Evolutionary conservation across 83 land plant genomes (phyloP).

Genomic region (Picea abies): DNA sequence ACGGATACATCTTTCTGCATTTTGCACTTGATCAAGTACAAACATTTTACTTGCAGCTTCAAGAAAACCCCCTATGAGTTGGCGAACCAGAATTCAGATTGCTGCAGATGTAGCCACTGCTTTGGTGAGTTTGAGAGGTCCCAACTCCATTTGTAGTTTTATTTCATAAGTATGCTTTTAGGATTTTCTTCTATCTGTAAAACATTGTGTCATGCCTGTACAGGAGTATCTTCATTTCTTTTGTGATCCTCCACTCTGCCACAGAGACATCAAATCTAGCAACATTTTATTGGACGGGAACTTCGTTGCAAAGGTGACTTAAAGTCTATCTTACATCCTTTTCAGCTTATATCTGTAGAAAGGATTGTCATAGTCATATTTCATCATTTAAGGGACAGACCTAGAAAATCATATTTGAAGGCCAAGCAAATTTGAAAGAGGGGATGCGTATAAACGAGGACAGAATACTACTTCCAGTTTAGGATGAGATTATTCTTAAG

Average conservation of each 20-base stretch:
- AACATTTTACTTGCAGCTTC: slow-evolving; percentile 50
- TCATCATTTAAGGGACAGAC: not conserved
- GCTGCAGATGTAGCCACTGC: slow-evolving; percentile 92
- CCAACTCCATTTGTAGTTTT: not conserved
- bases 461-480: not conserved
- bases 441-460: not conserved
- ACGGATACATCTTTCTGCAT: no score
- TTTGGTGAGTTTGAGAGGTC: slow-evolving; percentile 46
- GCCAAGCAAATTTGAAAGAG: not conserved
- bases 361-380: not conserved
- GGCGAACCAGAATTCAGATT: slow-evolving; percentile 79
- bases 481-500: not conserved
- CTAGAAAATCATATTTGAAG: not conserved
- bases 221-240: slow-evolving; percentile 94
- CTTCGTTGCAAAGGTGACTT: slow-evolving; percentile 85
- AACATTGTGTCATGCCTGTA: slow-evolving; percentile 8
- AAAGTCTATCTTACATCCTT: not conserved
- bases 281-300: slow-evolving; percentile 87
- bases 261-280: slow-evolving; percentile 94
- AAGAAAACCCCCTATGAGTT: slow-evolving; percentile 54
- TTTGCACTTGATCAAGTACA: not conserved
- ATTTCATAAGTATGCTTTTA: not conserved
- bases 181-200: not conserved
- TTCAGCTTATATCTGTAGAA: not conserved
- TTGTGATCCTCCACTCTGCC: slow-evolving; percentile 94